Evolutionary conservation across 1,284 basidiomycete genomes (phyloP), one percentile per base, ranked within the genome.

Genomic region (Marasmius oreades): DNA sequence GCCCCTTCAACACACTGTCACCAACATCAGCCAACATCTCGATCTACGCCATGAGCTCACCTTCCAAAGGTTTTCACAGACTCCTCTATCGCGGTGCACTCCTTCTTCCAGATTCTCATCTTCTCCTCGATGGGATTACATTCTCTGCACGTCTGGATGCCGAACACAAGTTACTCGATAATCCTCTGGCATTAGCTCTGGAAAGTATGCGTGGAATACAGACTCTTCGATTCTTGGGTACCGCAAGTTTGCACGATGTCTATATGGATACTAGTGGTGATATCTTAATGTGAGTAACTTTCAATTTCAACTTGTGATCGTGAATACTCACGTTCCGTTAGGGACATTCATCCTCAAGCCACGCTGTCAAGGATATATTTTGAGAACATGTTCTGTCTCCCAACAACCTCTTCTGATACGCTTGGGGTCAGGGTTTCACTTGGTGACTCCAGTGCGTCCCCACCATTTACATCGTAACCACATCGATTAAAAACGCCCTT

Each of bases 181-280:
- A 87, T 57, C 84, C 85, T 0, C 73, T 91, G 10, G 85, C 88
- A 1, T 69, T 92, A 24, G 85, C 87, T 0, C 65, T 91, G 53
- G 89, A 92, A 70, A 89, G 82, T 68, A 88, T 92, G 87, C 85
- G 87, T 45, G 86, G 88, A n/a, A 71, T 86, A 36, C 85, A 84
- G 1, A 79, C 77, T 31, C 70, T 92, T 22, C 75, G 80, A 34
- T 78, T 88, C 57, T 71, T 83, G 51, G 85, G 82, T 1, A 75
- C 75, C 1, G 75, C 81, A 23, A 73, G 72, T 34, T 65, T 88
- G 45, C 66, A 72, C 28, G 80, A 85, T 42, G 66, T 87, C 0
- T 83, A 79, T 70, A 67, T 85, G 51, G 89, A 92, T 65, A 76
- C 77, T 54, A 74, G 73, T 50, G 81, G 78, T 5, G 81, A 79